phyloP scores from a whole-genome alignment of 352 stramenopile species.

The Blastocystis sp. region DNA sequence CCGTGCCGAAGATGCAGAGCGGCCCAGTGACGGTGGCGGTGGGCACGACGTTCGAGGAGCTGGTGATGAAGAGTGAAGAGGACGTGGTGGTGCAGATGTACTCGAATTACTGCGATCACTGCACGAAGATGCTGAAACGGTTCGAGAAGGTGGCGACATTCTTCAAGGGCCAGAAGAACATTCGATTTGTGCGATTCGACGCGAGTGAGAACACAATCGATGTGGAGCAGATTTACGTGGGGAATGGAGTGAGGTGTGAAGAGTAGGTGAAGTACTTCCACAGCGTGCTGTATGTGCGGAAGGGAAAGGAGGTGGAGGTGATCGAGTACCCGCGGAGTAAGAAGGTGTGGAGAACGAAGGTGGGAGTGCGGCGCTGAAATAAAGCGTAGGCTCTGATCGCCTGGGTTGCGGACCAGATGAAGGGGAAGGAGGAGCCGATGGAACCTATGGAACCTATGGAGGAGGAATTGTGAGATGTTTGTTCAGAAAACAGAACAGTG shows the following conservation, averaged over 20 bases:
- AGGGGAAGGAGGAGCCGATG: neutral
- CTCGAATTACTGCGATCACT: constrained; percentile 16
- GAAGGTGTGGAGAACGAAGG: constrained; percentile 30
- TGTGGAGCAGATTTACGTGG: constrained; percentile 18
- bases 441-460: neutral
- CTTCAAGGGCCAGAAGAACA: neutral
- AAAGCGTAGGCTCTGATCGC: neutral
- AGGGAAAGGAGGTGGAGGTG: constrained; percentile 39
- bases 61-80: constrained; percentile 15
- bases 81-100: constrained; percentile 18
- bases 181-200: neutral
- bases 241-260: neutral
- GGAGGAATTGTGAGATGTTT: constrained; percentile 54
- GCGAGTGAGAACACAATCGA: constrained; percentile 14
- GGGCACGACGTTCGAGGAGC: neutral
- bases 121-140: constrained; percentile 11
- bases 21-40: neutral
- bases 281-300: constrained; percentile 18
- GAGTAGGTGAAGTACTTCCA: constrained; percentile 33
- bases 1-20: neutral
- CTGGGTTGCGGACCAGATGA: neutral
- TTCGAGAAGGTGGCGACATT: constrained; percentile 22
- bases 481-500: neutral
- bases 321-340: constrained; percentile 23
- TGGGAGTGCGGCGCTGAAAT: neutral